phyloP scores from a whole-genome alignment of 2,329 filamentous ascomycete genomes.

The Metarhizium anisopliae region DNA sequence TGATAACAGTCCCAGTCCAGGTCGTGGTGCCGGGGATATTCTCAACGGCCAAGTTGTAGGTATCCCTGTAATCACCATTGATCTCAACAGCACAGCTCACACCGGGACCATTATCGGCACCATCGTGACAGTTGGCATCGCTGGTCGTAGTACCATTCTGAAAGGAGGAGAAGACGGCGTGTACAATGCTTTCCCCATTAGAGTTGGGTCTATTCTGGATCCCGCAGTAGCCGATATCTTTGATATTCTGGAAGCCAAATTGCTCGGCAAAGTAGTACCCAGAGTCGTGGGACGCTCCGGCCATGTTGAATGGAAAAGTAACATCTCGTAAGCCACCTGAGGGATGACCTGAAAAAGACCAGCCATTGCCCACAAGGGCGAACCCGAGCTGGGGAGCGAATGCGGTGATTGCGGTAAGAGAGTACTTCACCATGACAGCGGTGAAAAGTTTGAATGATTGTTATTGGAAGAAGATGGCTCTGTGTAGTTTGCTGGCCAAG shows the following conservation, averaged over 20 bases:
- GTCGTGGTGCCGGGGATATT: background rate
- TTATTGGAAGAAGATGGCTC: too few relatives aligned
- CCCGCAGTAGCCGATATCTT: conserved; percentile 10
- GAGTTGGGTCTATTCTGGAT: conserved; percentile 11
- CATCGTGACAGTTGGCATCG: conserved; percentile 13
- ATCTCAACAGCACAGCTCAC: conserved; percentile 14
- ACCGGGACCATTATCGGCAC: conserved; percentile 17
- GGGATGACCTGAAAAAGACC: too few relatives aligned
- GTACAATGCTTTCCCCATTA: conserved; percentile 9
- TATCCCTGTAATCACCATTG: conserved; percentile 10
- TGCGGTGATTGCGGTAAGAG: too few relatives aligned
- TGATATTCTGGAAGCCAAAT: conserved; percentile 9
- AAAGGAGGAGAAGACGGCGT: conserved; percentile 15
- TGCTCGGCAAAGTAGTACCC: conserved; percentile 17
- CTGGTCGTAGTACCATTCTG: conserved; percentile 8
- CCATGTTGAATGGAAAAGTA: conserved; percentile 14
- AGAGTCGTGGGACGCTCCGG: conserved; percentile 7
- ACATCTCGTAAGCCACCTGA: too few relatives aligned
- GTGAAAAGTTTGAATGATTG: too few relatives aligned
- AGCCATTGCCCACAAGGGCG: too few relatives aligned
- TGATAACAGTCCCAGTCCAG: too few relatives aligned
- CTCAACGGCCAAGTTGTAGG: conserved; percentile 11
- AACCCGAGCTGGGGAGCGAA: too few relatives aligned
- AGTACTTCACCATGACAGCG: too few relatives aligned
- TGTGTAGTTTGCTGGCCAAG: too few relatives aligned